phyloP scores from a whole-genome alignment of 1,284 basidiomycete genomes.

The Paramarasmius palmivorus region DNA sequence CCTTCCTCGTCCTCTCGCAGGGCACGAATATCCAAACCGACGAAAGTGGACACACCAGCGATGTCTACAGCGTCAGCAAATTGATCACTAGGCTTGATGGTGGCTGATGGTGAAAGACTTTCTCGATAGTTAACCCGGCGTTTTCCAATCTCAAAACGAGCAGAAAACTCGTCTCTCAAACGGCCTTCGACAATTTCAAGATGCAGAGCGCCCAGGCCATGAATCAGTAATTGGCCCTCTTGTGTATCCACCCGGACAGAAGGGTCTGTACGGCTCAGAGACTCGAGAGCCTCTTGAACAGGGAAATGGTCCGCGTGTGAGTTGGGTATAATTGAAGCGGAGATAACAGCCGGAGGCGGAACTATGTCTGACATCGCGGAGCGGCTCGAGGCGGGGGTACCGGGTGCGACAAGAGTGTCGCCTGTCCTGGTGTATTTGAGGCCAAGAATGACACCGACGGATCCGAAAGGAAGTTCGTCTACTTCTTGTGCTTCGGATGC shows the following conservation, averaged over 20 bases:
- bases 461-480: slow-evolving; percentile 78
- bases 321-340: slow-evolving; percentile 78
- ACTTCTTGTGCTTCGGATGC: slow-evolving; percentile 81
- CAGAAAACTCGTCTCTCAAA: slow-evolving; percentile 79
- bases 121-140: slow-evolving; percentile 84
- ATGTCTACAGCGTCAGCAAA: slow-evolving; percentile 12
- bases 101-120: slow-evolving; percentile 46
- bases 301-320: slow-evolving; percentile 79
- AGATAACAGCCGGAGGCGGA: slow-evolving; percentile 77
- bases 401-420: slow-evolving; percentile 73
- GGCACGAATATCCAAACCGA: slow-evolving; percentile 54
- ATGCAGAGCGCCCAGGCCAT: slow-evolving; percentile 84
- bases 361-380: slow-evolving; percentile 64
- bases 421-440: slow-evolving; percentile 84
- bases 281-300: slow-evolving; percentile 73
- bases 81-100: background rate
- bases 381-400: slow-evolving; percentile 33
- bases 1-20: slow-evolving; percentile 57
- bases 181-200: slow-evolving; percentile 86
- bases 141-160: slow-evolving; percentile 73
- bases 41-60: slow-evolving; percentile 35
- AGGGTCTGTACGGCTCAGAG: slow-evolving; percentile 84
- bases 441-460: slow-evolving; percentile 84
- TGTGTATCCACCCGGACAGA: slow-evolving; percentile 76
- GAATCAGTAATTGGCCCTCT: slow-evolving; percentile 82